phyloP scores from a whole-genome alignment of 257 asterid genomes.

The Fraxinus quadrangulata region DNA sequence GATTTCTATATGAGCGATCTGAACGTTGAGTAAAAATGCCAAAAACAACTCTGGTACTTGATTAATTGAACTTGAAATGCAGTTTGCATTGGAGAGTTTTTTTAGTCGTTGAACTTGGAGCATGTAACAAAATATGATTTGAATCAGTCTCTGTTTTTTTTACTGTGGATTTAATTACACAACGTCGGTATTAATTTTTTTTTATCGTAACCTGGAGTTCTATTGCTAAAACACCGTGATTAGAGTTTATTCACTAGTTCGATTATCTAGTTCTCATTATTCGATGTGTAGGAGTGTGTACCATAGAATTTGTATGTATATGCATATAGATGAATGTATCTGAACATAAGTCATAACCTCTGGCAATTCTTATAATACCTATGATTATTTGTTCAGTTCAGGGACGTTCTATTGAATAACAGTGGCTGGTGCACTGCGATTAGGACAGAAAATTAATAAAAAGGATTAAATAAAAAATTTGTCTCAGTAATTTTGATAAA shows the following conservation, averaged over 20 bases:
- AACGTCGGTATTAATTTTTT: background rate
- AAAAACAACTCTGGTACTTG: slow-evolving; percentile 13
- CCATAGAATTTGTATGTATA: background rate
- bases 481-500: background rate
- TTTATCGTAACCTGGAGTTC: background rate
- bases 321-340: background rate
- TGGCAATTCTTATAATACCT: background rate
- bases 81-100: background rate
- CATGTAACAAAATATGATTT: slow-evolving; percentile 24
- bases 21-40: slow-evolving; percentile 16
- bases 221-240: background rate
- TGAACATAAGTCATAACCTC: background rate
- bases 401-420: slow-evolving; percentile 11
- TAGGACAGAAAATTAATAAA: slow-evolving; percentile 4
- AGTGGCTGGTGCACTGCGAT: slow-evolving; percentile 6
- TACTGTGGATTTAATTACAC: slow-evolving; percentile 9
- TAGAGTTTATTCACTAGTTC: background rate
- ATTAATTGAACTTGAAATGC: slow-evolving; percentile 22
- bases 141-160: slow-evolving; percentile 5
- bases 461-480: background rate
- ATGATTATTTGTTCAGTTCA: slow-evolving; percentile 6
- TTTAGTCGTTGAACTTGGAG: slow-evolving; percentile 8
- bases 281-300: slow-evolving; percentile 5
- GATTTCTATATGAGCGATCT: slow-evolving; percentile 39
- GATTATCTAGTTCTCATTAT: slow-evolving; percentile 6